Conservation (phyloP, 306 rosid genomes). For the Fagus crenata region DNA sequence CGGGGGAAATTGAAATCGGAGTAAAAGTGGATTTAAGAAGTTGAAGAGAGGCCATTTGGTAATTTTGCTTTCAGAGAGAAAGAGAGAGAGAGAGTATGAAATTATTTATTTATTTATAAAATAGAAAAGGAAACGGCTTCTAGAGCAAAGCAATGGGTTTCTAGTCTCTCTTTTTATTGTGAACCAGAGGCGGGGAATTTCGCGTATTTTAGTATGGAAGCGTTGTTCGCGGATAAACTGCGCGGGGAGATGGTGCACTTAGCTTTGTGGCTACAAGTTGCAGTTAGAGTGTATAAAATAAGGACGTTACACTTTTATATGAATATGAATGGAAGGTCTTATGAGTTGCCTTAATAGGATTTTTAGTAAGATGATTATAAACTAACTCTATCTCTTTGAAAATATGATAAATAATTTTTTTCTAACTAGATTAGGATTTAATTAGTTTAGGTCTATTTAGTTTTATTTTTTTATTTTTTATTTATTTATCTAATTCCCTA, state of each 20-base stretch:
- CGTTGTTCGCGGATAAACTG: conserved; percentile 30
- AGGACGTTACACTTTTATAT: no score
- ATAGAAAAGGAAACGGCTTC: conserved; percentile 28
- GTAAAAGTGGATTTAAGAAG: conserved; percentile 55
- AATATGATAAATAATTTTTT: no score
- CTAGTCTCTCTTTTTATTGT: not conserved
- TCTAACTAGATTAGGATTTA: no score
- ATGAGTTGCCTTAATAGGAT: no score
- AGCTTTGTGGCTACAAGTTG: conserved; percentile 56
- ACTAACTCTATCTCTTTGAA: no score
- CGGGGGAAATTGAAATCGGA: conserved; percentile 49
- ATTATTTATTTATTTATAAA: not conserved
- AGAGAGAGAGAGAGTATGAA: conserved; percentile 12
- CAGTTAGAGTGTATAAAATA: conserved; percentile 15
- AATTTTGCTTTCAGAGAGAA: no score
- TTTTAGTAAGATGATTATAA: no score
- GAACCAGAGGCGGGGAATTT: conserved; percentile 24
- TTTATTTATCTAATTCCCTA: no score
- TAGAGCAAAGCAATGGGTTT: conserved; percentile 16
- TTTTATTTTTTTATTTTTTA: no score
- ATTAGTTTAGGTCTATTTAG: no score
- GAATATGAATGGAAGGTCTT: no score
- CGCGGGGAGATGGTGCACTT: conserved; percentile 23
- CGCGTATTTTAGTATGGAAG: conserved; percentile 39
- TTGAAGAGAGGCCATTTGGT: conserved; percentile 63